These are phyloP conservation scores for Tuctoria greenei DNA, from an alignment of 176 grass and related monocot genomes.

Conservation along the genomic window DNA sequence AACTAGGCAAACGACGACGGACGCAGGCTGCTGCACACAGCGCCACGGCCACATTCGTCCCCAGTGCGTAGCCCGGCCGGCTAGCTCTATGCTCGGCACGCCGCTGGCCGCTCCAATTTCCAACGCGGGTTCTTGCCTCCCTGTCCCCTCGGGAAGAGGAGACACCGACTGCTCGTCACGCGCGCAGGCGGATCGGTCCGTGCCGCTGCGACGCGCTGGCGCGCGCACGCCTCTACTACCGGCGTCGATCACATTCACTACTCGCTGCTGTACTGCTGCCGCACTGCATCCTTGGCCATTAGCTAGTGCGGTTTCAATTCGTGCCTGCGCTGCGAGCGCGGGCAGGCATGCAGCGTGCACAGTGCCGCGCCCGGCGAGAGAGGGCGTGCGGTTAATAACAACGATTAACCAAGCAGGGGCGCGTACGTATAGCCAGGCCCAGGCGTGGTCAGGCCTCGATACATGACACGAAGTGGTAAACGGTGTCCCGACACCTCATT, in stretches of 20 bases:
- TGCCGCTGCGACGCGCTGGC: too few relatives aligned
- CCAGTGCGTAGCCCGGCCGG: background rate
- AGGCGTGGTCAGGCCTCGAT: background rate
- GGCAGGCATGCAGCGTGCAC: too few relatives aligned
- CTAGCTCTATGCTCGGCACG: too few relatives aligned
- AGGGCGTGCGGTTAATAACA: too few relatives aligned
- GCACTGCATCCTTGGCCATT: background rate
- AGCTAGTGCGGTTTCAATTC: background rate
- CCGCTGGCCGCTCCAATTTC: slow-evolving; percentile 30
- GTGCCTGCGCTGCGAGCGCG: background rate
- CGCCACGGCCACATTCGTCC: background rate
- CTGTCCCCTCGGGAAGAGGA: too few relatives aligned
- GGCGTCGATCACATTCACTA: background rate
- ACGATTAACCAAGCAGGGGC: too few relatives aligned
- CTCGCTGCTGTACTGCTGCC: background rate
- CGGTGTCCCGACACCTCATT: background rate
- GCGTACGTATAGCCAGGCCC: too few relatives aligned
- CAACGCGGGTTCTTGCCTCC: slow-evolving; percentile 32
- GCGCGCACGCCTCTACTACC: background rate
- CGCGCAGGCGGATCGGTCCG: background rate
- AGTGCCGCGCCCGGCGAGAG: too few relatives aligned
- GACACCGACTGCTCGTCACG: too few relatives aligned
- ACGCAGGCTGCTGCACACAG: background rate
- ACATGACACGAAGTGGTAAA: background rate
- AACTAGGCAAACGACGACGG: too few relatives aligned